Conservation (phyloP, 768 basidiomycete genomes). For the Tephrocybe sp. region DNA sequence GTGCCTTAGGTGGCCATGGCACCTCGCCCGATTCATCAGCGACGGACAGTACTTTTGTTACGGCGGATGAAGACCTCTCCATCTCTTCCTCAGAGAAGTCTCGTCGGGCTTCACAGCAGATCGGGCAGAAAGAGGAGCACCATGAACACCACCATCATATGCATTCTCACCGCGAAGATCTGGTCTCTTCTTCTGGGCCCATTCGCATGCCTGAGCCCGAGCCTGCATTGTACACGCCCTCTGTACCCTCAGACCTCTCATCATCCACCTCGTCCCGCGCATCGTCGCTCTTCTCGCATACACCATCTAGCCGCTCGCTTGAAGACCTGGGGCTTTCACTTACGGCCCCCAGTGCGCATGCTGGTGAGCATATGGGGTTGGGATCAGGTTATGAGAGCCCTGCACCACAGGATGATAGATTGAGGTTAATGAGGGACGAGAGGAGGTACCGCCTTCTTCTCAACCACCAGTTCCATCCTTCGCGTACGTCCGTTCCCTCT, state of each 20-base stretch:
- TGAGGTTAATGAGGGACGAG: conserved; percentile 55
- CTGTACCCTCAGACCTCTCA: conserved; percentile 19
- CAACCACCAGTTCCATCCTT: conserved; percentile 68
- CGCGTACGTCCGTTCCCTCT: conserved; percentile 42
- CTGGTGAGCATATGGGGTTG: conserved; percentile 10
- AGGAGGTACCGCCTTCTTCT: conserved; percentile 66
- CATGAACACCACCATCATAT: neutral
- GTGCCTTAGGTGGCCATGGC: neutral
- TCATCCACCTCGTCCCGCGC: conserved; percentile 11
- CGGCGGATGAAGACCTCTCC: conserved; percentile 20
- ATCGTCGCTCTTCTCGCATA: conserved; percentile 30
- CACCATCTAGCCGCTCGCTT: conserved; percentile 25
- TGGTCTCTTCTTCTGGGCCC: conserved; percentile 25
- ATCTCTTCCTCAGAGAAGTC: neutral
- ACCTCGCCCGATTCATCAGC: conserved; percentile 15
- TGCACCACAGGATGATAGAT: conserved; percentile 33
- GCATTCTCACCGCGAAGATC: conserved; percentile 31
- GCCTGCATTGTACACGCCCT: conserved; percentile 35
- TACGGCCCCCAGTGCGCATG: neutral
- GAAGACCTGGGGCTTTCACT: conserved; percentile 7
- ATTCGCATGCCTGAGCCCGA: conserved; percentile 36
- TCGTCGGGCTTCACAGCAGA: neutral
- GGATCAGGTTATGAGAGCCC: conserved; percentile 38
- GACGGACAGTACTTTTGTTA: conserved; percentile 16
- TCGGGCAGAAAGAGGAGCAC: neutral